A percentile compares a stretch with the other conserved stretches of the same genome.
These are phyloP conservation scores for Calycina marina DNA, from an alignment of 2,329 filamentous ascomycete genomes.

Conservation along the genomic window DNA sequence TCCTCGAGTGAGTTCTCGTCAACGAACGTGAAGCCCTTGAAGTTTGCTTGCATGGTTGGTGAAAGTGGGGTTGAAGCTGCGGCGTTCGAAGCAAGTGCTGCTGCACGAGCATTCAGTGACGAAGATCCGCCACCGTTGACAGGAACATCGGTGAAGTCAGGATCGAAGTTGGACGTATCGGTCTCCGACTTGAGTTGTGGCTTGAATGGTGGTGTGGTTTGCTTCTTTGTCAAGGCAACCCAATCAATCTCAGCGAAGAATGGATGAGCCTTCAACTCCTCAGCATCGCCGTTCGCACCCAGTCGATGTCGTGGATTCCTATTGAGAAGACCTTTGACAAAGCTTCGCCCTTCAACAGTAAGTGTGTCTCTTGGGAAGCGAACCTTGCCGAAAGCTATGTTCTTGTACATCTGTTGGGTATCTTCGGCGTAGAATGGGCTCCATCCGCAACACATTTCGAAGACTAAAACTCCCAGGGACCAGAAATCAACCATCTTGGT, in stretches of 20 bases:
- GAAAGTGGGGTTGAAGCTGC: slow-evolving; percentile 84
- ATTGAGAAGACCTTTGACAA: slow-evolving; percentile 94
- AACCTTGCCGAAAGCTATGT: slow-evolving; percentile 98
- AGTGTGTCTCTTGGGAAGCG: slow-evolving; percentile 89
- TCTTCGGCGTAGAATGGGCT: slow-evolving; percentile 98
- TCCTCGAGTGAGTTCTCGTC: slow-evolving; percentile 91
- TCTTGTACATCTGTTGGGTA: slow-evolving; percentile 99
- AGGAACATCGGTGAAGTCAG: slow-evolving; percentile 91
- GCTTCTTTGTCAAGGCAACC: slow-evolving; percentile 75
- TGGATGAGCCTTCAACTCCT: slow-evolving; percentile 83
- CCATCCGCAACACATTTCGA: slow-evolving; percentile 99
- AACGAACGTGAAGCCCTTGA: slow-evolving; percentile 98
- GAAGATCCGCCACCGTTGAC: slow-evolving; percentile 61
- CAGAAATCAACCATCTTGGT: slow-evolving; percentile 99
- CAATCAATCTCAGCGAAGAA: slow-evolving; percentile 95
- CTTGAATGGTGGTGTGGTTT: slow-evolving; percentile 93
- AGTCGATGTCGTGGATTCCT: slow-evolving; percentile 92
- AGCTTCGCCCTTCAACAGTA: slow-evolving; percentile 88
- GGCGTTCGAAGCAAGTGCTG: slow-evolving; percentile 71
- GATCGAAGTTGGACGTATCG: slow-evolving; percentile 96
- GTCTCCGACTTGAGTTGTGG: slow-evolving; percentile 91
- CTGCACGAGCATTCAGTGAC: slow-evolving; percentile 82
- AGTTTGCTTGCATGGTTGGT: slow-evolving; percentile 93
- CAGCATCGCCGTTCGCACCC: slow-evolving; percentile 79
- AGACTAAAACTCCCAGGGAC: slow-evolving; percentile 93